These are phyloP conservation scores for Luvunga scandens DNA, from an alignment of 345 rosid species.

Conservation along the genomic window DNA sequence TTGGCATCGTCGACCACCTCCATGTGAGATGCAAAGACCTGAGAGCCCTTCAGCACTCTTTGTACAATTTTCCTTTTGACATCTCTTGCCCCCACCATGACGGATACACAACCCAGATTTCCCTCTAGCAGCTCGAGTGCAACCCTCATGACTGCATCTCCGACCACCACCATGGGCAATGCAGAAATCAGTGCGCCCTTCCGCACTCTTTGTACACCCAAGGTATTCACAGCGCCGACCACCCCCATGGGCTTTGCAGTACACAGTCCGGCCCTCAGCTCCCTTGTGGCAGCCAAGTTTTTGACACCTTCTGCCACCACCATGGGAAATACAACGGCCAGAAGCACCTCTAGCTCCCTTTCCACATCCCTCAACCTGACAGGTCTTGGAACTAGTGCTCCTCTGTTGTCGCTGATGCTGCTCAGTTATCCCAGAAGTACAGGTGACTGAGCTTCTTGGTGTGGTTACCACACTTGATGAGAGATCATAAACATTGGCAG, in stretches of 20 bases:
- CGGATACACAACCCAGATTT: conserved; percentile 93
- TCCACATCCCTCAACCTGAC: conserved; percentile 93
- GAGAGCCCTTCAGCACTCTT: conserved; percentile 98
- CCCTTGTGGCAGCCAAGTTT: conserved; percentile 89
- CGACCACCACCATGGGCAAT: conserved; percentile 98
- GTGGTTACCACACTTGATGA: conserved; percentile 59
- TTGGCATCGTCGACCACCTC: conserved; percentile 95
- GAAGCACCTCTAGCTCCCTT: conserved; percentile 99
- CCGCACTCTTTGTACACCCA: conserved; percentile 98
- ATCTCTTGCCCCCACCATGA: conserved; percentile 98
- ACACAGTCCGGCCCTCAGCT: conserved; percentile 96
- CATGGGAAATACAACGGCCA: conserved; percentile 94
- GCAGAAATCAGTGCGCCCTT: conserved; percentile 93
- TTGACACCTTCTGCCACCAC: conserved; percentile 97
- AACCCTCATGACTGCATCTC: conserved; percentile 78
- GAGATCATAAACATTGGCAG: conserved; percentile 42
- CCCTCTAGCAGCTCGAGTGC: conserved; percentile 93
- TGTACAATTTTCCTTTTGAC: conserved; percentile 83
- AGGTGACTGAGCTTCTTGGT: conserved; percentile 77
- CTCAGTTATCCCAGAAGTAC: conserved; percentile 70
- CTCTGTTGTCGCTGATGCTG: conserved; percentile 60
- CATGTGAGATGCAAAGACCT: conserved; percentile 94
- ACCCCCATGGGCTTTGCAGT: conserved; percentile 98
- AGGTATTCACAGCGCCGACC: conserved; percentile 93
- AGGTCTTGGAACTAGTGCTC: conserved; percentile 55